Evolutionary conservation across 345 rosid species (phyloP).

Genomic region (Excoecaria cochinchinensis): DNA sequence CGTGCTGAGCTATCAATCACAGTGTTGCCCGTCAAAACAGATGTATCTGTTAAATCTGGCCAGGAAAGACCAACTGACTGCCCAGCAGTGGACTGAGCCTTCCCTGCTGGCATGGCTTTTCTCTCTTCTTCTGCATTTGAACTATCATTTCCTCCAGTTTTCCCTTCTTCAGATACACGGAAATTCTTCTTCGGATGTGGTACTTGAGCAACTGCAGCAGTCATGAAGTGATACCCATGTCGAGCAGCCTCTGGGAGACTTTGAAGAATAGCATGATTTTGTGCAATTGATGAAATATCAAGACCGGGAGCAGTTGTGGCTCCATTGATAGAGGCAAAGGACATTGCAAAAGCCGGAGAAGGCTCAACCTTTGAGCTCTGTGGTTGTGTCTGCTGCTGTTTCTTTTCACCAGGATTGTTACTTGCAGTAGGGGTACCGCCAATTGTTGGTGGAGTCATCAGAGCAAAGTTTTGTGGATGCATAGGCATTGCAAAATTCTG

Average conservation of each 20-base stretch:
- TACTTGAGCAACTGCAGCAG: slow-evolving; percentile 62
- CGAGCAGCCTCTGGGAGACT: slow-evolving; percentile 67
- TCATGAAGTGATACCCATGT: slow-evolving; percentile 60
- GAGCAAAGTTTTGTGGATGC: slow-evolving; percentile 60
- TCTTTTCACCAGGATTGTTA: slow-evolving; percentile 64
- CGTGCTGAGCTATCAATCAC: slow-evolving; percentile 78
- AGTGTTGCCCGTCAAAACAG: slow-evolving; percentile 55
- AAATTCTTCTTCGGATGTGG: slow-evolving; percentile 76
- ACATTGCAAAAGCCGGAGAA: slow-evolving; percentile 85
- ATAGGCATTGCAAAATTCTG: slow-evolving; percentile 67
- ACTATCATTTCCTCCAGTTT: slow-evolving; percentile 47
- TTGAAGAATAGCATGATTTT: slow-evolving; percentile 76
- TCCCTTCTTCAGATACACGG: slow-evolving; percentile 64
- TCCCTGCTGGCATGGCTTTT: slow-evolving; percentile 45
- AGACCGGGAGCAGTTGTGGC: slow-evolving; percentile 46
- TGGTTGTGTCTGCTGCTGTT: slow-evolving; percentile 42
- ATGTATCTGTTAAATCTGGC: slow-evolving; percentile 54
- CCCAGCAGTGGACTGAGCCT: slow-evolving; percentile 42
- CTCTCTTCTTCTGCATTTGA: slow-evolving; percentile 61
- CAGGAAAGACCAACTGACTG: slow-evolving; percentile 84
- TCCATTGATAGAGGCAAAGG: slow-evolving; percentile 74
- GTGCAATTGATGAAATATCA: slow-evolving; percentile 72
- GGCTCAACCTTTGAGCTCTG: slow-evolving; percentile 65
- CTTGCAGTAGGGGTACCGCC: slow-evolving; percentile 43
- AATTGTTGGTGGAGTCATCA: slow-evolving; percentile 57